Percentiles rank a stretch among this genome's conserved stretches.
Conservation (phyloP, 345 rosid species). For the Combretum micranthum region DNA sequence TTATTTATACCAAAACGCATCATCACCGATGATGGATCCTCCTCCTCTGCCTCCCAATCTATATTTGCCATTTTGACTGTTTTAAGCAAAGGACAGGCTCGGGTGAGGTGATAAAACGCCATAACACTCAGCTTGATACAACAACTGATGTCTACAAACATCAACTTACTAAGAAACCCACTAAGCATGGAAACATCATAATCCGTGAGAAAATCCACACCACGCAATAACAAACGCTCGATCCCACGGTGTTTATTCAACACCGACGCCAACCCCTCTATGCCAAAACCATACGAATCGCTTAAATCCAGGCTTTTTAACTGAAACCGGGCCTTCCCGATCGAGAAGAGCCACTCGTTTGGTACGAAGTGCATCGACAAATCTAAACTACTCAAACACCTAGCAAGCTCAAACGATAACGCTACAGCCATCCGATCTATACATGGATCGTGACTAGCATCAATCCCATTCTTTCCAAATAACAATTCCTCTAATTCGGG, state of each 20-base stretch:
- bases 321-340: slow-evolving; percentile 52
- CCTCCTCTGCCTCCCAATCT: slow-evolving; percentile 47
- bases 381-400: slow-evolving; percentile 38
- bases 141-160: slow-evolving; percentile 35
- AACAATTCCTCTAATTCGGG: slow-evolving; percentile 34
- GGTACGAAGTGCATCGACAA: slow-evolving; percentile 54
- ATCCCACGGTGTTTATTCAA: slow-evolving; percentile 31
- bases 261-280: slow-evolving; percentile 36
- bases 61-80: slow-evolving; percentile 54
- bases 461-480: slow-evolving; percentile 31
- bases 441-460: slow-evolving; percentile 22
- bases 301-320: slow-evolving; percentile 44
- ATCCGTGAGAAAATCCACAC: slow-evolving; percentile 53
- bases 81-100: slow-evolving; percentile 37
- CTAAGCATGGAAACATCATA: slow-evolving; percentile 25
- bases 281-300: slow-evolving; percentile 33
- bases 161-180: slow-evolving; percentile 27
- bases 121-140: slow-evolving; percentile 50
- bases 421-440: slow-evolving; percentile 18
- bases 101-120: slow-evolving; percentile 35
- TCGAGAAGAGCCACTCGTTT: slow-evolving; percentile 35
- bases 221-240: slow-evolving; percentile 48
- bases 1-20: slow-evolving; percentile 19
- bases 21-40: slow-evolving; percentile 8
- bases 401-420: slow-evolving; percentile 35